Conservation (phyloP, 1,284 basidiomycete species). For the Coriolopsis trogii region DNA sequence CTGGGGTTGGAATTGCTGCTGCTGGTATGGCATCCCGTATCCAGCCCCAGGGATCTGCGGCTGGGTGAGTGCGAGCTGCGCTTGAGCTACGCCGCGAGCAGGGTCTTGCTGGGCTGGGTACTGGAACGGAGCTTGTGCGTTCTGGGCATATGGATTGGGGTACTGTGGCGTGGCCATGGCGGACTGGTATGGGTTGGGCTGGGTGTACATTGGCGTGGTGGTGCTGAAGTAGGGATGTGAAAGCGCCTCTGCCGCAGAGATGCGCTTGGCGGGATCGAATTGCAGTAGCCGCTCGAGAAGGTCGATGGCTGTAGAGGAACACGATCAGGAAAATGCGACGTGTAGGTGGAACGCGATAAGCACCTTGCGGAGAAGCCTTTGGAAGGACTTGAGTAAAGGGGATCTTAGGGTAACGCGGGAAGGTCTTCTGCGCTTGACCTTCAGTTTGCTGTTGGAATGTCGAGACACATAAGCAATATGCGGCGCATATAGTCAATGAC, state of each 20-base stretch:
- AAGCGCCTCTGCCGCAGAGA: constrained; percentile 92
- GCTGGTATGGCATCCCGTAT: constrained; percentile 32
- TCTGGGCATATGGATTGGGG: constrained; percentile 68
- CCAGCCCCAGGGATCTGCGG: constrained; percentile 40
- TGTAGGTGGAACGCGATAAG: constrained; percentile 10
- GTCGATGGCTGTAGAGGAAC: constrained; percentile 72
- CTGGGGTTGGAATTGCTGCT: constrained; percentile 25
- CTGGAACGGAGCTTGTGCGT: constrained; percentile 39
- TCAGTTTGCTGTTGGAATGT: constrained; percentile 69
- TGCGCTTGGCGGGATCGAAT: constrained; percentile 93
- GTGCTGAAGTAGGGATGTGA: constrained; percentile 92
- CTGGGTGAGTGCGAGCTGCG: constrained; percentile 39
- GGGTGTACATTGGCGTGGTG: constrained; percentile 45
- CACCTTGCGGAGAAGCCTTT: constrained; percentile 90
- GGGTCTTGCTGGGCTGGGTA: constrained; percentile 47
- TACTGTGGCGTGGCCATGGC: constrained; percentile 71
- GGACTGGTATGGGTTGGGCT: constrained; percentile 49
- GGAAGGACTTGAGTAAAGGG: constrained; percentile 89
- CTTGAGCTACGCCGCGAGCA: constrained; percentile 39
- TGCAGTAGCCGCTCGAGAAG: constrained; percentile 94
- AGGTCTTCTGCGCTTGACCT: constrained; percentile 79
- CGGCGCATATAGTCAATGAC: constrained; percentile 4
- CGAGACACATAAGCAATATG: too few relatives aligned
- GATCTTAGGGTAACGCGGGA: constrained; percentile 91
- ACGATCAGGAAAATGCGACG: constrained; percentile 9